Percentiles rank a stretch among this genome's conserved stretches.
Conservation (phyloP, 2,329 filamentous ascomycete genomes). For the Aspergillus sp. region DNA sequence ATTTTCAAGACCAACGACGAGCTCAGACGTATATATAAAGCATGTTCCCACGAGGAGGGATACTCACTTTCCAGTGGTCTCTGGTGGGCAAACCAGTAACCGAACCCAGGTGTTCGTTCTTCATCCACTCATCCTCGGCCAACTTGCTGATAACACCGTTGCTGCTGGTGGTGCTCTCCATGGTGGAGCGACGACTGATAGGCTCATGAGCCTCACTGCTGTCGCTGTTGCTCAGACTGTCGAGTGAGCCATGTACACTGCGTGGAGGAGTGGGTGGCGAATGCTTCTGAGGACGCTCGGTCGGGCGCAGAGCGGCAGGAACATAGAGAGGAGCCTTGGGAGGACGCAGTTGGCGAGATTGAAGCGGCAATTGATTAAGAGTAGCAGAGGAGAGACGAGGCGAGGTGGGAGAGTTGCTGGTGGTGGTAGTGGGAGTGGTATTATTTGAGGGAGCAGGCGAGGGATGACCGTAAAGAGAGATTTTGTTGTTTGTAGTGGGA, state of each 20-base stretch:
- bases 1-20: constrained; percentile 7
- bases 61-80: constrained; percentile 60
- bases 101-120: constrained; percentile 46
- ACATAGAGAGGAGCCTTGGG: constrained; percentile 57
- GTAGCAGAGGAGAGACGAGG: constrained; percentile 38
- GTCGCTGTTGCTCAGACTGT: constrained; percentile 34
- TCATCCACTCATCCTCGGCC: constrained; percentile 48
- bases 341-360: constrained; percentile 52
- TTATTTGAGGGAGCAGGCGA: constrained; percentile 42
- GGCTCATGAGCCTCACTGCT: constrained; percentile 23
- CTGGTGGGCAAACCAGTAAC: constrained; percentile 55
- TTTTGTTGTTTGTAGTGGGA: constrained; percentile 22
- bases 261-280: constrained; percentile 44
- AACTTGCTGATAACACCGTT: constrained; percentile 36
- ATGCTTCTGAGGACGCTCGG: constrained; percentile 45
- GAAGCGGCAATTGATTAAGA: constrained; percentile 33
- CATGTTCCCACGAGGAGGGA: constrained; percentile 2
- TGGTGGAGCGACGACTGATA: constrained; percentile 33
- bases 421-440: constrained; percentile 47
- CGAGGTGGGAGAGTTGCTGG: constrained; percentile 49
- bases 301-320: constrained; percentile 56
- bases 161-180: constrained; percentile 35
- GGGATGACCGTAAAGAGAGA: constrained; percentile 34
- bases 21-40: constrained; percentile 19
- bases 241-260: constrained; percentile 51